Evolutionary conservation across 1,139 yeast species (phyloP), one percentile per base, ranked within the genome.

Genomic region (Pichia terricola): DNA sequence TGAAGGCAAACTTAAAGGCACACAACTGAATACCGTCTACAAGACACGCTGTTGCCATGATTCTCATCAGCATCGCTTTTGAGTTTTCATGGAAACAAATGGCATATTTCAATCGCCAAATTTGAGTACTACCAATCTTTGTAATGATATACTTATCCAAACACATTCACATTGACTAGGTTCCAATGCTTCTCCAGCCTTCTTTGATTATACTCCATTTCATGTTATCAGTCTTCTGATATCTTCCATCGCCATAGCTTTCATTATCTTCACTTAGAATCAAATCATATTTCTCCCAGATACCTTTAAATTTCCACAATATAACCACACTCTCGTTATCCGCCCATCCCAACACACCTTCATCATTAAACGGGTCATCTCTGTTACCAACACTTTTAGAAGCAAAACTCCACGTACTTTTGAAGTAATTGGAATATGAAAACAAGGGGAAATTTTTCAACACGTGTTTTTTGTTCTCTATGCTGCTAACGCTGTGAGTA

Each of bases 401-500:
- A 41, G 88, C 87, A 65, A 83, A 85, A 39, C 94, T 81, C 97
- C 96, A 89, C 11, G 84, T 81, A 2, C 94, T 81, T 45, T 82
- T 77, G 63, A 89, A 84, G 61, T 89, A 89, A 42, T 74, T 70
- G 7, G 16, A n/a, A 30, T 30, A 30, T 5, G 61, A 49, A 26
- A 85, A 73, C 8, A 82, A 63, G 2, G 91, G 88, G n/a, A 85
- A 54, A 46, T 71, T 75, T 40, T 77, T 74, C 42, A 89, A 68
- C 27, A 85, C 57, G 61, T 88, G 96, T 28, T 78, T 76, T 48
- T 86, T 73, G 58, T 85, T 80, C 32, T 7, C 7, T 16, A 16
- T 16, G 22, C 22, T 16, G 22, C 22, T 16, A 16, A 16, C 22
- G 22, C 22, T 16, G 22, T 16, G 22, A 30, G 9, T 10, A 30